Percentiles rank a stretch among this genome's conserved stretches.
phyloP scores from a whole-genome alignment of 169 alveolate genomes.

The Sarcocystis neurona region DNA sequence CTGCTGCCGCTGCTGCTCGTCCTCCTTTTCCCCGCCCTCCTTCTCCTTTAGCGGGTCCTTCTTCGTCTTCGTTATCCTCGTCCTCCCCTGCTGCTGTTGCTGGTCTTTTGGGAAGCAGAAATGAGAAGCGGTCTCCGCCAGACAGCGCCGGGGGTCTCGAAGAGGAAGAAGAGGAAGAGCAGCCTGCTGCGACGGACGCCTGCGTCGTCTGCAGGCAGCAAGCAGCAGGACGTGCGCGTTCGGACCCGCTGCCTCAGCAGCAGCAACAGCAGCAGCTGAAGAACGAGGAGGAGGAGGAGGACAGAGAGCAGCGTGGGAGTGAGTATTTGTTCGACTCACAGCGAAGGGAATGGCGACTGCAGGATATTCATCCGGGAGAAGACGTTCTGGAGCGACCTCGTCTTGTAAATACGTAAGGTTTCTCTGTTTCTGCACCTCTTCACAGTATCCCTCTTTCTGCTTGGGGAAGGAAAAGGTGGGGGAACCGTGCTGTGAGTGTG shows the following conservation, averaged over 20 bases:
- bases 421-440: too few relatives aligned
- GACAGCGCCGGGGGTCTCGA: too few relatives aligned
- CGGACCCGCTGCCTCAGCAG: not conserved
- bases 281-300: conserved; percentile 26
- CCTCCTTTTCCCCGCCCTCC: not conserved
- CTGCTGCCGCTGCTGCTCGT: too few relatives aligned
- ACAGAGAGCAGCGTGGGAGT: not conserved
- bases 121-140: too few relatives aligned
- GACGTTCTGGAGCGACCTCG: conserved; percentile 59
- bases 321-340: not conserved
- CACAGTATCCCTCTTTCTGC: too few relatives aligned
- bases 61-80: not conserved
- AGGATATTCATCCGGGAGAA: conserved; percentile 53
- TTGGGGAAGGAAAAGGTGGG: too few relatives aligned
- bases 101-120: not conserved
- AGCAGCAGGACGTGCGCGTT: not conserved
- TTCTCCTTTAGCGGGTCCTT: not conserved
- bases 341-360: conserved; percentile 48
- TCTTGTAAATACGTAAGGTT: not conserved
- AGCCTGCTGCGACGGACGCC: too few relatives aligned
- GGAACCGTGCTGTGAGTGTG: not conserved
- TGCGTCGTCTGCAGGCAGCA: too few relatives aligned
- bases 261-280: not conserved
- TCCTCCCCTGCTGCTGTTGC: not conserved
- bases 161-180: too few relatives aligned